Evolutionary conservation across 225 moss, liverwort and hornwort genomes (phyloP).

Genomic region (Polytrichum commune): DNA sequence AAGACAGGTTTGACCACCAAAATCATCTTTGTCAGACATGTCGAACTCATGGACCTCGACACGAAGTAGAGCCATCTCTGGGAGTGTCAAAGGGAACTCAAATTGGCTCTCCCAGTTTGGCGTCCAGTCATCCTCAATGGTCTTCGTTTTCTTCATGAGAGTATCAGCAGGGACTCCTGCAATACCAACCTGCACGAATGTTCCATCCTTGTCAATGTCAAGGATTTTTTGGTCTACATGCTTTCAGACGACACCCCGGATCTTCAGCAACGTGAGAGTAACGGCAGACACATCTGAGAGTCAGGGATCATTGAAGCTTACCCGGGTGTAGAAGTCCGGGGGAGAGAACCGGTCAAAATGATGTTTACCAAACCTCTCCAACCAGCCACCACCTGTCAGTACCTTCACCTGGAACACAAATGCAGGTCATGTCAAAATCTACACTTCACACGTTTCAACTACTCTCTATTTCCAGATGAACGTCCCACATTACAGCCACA

Average conservation of each 20-base stretch:
- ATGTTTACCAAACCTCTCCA: slow-evolving; percentile 52
- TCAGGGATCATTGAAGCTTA: slow-evolving; percentile 1
- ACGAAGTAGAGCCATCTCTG: slow-evolving; percentile 54
- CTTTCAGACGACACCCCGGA: no score
- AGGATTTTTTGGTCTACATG: no score
- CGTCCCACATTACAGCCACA: no score
- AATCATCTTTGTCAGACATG: slow-evolving; percentile 55
- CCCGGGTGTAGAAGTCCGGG: slow-evolving; percentile 57
- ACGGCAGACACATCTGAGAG: no score
- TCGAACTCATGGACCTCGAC: slow-evolving; percentile 65
- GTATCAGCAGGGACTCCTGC: slow-evolving; percentile 48
- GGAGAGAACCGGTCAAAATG: slow-evolving; percentile 57
- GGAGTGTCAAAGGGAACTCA: slow-evolving; percentile 37
- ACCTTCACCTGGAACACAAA: slow-evolving; percentile 42
- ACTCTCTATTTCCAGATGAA: no score
- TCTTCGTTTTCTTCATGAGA: slow-evolving; percentile 39
- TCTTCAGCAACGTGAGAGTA: no score
- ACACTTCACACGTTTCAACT: no score
- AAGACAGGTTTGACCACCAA: slow-evolving; percentile 57
- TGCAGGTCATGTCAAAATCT: no score
- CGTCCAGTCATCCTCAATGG: slow-evolving; percentile 52
- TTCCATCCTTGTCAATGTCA: neutral
- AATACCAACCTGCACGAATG: slow-evolving; percentile 36
- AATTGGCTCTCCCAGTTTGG: slow-evolving; percentile 46
- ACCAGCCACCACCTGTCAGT: slow-evolving; percentile 50